These are phyloP conservation scores for Chimonanthus praecox DNA, from an alignment of 164 flowering plant species.

Conservation along the genomic window DNA sequence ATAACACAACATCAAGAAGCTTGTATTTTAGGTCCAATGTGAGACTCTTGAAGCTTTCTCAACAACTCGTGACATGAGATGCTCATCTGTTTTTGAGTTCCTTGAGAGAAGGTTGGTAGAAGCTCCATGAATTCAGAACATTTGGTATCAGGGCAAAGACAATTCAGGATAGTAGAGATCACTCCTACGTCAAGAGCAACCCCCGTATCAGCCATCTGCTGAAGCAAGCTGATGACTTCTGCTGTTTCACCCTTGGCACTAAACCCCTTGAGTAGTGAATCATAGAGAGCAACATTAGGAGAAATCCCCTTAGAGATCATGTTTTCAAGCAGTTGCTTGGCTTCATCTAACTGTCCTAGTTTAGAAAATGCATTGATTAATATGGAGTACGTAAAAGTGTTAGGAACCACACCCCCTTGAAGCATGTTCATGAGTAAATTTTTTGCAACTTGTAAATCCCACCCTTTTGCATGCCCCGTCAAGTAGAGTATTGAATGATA, in stretches of 20 bases:
- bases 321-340: constrained; percentile 38
- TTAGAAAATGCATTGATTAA: constrained; percentile 47
- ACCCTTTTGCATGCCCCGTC: constrained; percentile 42
- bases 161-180: constrained; percentile 41
- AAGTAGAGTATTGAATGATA: constrained; percentile 49
- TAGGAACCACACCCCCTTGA: constrained; percentile 46
- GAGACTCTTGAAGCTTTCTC: constrained; percentile 25
- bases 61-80: constrained; percentile 44
- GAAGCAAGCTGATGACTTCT: constrained; percentile 46
- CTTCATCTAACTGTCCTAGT: constrained; percentile 55
- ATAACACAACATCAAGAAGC: not conserved
- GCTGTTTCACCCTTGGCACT: constrained; percentile 39
- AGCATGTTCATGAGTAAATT: constrained; percentile 44
- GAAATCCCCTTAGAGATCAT: constrained; percentile 51
- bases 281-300: constrained; percentile 41
- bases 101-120: constrained; percentile 43
- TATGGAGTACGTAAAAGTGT: constrained; percentile 44
- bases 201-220: constrained; percentile 49
- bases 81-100: constrained; percentile 14
- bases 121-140: constrained; percentile 30
- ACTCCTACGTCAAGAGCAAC: constrained; percentile 40
- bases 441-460: constrained; percentile 42
- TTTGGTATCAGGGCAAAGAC: constrained; percentile 31
- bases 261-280: constrained; percentile 54
- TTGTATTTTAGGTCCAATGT: not conserved